Evolutionary conservation across 805 yeast species (phyloP), one percentile per base, ranked within the genome.

Genomic region (Vanderwaltozyma yarrowii): DNA sequence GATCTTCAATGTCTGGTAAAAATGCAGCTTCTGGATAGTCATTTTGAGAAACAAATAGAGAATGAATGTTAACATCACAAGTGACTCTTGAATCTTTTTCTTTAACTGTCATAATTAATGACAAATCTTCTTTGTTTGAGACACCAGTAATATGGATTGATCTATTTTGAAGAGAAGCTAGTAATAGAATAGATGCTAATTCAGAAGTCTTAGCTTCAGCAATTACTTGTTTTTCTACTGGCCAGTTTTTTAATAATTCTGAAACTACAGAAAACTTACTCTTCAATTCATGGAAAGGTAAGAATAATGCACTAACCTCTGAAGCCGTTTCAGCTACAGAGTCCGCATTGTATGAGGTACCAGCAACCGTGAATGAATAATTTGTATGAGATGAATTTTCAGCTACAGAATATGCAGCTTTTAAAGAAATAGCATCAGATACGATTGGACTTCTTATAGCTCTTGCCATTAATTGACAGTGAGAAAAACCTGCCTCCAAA

Each of bases 171-270:
- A 89, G 72, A 20, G 95, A 82, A 32, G 96, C 95, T 64, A 89
- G 69, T 54, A 89, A 72, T 58, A 89, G 67, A 32, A 88, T 80
- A 3, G 95, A 83, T n/a, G 97, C 97, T 54, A 89, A 70, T 54
- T 86, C 89, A 29, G 96, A 83, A 19, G 89, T 79, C 59, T 76
- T 78, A 35, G 97, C 96, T 63, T 89, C 96, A 30, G 96, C 86
- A 46, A 88, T 72, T 43, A 89, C 80, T 42, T 92, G 89, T 66
- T 86, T 87, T 52, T 63, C 63, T 36, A 71, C 69, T 37, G 95
- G 95, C 96, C 96, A 88, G 26, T 75, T 66, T 45, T 79, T 76
- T 52, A 87, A 77, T 51, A 84, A 94, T 23, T 80, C 70, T 20
- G 94, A 76, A 32, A 86, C 80, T 25, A 81, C 71, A n/a, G 88